These are phyloP conservation scores for Hydnomerulius pinastri DNA, from an alignment of 768 basidiomycete species.

Conservation along the genomic window DNA sequence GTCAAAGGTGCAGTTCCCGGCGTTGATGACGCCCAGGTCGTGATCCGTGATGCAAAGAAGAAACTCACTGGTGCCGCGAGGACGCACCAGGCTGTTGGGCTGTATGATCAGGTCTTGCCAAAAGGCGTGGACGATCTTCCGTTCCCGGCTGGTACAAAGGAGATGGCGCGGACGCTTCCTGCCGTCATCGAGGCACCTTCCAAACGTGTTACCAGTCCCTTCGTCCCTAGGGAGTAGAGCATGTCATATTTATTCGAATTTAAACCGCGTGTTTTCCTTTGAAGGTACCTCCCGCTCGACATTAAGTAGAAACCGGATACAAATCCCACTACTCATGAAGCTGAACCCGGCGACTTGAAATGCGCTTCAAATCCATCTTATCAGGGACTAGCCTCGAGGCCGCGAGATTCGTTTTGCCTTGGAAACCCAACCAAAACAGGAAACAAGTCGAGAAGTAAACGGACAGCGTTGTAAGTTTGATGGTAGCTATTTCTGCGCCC, in stretches of 20 bases:
- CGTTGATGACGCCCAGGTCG: slow-evolving; percentile 81
- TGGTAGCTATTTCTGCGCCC: too few relatives aligned
- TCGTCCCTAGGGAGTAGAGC: slow-evolving; percentile 67
- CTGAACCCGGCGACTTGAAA: too few relatives aligned
- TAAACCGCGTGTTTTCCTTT: background rate
- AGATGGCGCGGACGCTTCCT: slow-evolving; percentile 69
- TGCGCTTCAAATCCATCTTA: too few relatives aligned
- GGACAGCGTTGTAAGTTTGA: too few relatives aligned
- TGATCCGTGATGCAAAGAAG: slow-evolving; percentile 89
- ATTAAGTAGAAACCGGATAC: background rate
- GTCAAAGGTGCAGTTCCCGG: slow-evolving; percentile 93
- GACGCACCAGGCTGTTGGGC: slow-evolving; percentile 68
- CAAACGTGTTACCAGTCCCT: slow-evolving; percentile 76
- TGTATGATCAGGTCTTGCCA: slow-evolving; percentile 77
- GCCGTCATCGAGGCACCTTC: slow-evolving; percentile 70
- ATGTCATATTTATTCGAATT: slow-evolving; percentile 11
- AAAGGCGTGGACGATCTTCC: slow-evolving; percentile 84
- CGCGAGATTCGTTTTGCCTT: too few relatives aligned
- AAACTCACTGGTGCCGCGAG: slow-evolving; percentile 63
- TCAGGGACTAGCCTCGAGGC: too few relatives aligned
- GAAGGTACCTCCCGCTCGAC: background rate
- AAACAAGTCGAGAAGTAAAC: too few relatives aligned
- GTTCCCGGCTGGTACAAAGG: slow-evolving; percentile 87
- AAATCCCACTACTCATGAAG: too few relatives aligned
- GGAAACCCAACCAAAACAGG: too few relatives aligned